Percentiles rank a stretch among this genome's conserved stretches.
phyloP scores from a whole-genome alignment of 2,329 filamentous ascomycete genomes.

The Chaetomium strumarium region DNA sequence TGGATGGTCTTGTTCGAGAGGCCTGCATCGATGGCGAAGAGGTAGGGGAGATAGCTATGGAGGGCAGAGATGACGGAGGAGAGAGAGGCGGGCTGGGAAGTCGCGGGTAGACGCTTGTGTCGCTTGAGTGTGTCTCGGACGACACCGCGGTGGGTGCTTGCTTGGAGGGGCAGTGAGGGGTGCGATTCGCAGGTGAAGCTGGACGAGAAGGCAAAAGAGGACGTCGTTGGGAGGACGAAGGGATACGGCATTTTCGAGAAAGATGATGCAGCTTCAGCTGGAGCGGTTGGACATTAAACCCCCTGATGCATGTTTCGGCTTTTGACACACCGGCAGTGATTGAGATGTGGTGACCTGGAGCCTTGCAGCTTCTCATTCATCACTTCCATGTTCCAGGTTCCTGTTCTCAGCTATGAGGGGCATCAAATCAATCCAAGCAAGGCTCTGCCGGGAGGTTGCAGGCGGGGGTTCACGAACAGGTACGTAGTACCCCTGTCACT shows the following conservation, averaged over 20 bases:
- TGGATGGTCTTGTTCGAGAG: slow-evolving; percentile 48
- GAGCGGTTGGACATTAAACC: background rate
- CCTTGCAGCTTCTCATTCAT: too few relatives aligned
- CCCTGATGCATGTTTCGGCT: background rate
- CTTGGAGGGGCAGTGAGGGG: slow-evolving; percentile 76
- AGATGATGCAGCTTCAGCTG: background rate
- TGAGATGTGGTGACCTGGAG: too few relatives aligned
- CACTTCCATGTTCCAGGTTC: too few relatives aligned
- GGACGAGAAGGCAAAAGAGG: slow-evolving; percentile 73
- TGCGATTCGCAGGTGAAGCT: slow-evolving; percentile 76
- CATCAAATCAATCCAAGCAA: too few relatives aligned
- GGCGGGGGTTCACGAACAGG: too few relatives aligned
- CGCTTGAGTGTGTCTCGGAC: slow-evolving; percentile 79
- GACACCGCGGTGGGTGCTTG: slow-evolving; percentile 77
- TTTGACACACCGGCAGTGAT: too few relatives aligned
- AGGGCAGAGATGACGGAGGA: slow-evolving; percentile 62
- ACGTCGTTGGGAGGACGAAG: slow-evolving; percentile 84
- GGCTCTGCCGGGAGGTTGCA: too few relatives aligned
- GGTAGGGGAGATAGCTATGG: slow-evolving; percentile 75
- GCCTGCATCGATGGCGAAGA: slow-evolving; percentile 70
- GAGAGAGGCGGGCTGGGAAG: slow-evolving; percentile 66
- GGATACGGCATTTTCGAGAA: slow-evolving; percentile 70
- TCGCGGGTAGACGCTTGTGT: slow-evolving; percentile 75
- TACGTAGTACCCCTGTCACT: too few relatives aligned
- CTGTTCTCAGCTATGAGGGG: too few relatives aligned